Percentiles rank a stretch among this genome's conserved stretches.
Conservation (phyloP, 257 asterid species). For the Ehretia macrophylla region DNA sequence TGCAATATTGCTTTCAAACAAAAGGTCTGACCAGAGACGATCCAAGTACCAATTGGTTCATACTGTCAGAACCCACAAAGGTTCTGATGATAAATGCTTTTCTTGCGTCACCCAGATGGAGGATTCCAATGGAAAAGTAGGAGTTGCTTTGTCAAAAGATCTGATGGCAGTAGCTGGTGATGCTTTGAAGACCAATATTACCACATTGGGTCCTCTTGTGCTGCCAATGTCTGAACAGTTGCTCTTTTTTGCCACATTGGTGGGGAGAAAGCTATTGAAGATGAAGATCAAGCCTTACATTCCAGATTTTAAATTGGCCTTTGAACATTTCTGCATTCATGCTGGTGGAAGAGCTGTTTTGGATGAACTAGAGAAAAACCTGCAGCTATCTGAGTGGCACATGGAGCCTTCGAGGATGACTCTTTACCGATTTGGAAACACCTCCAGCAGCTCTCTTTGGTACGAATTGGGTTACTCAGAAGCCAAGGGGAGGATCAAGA, state of each 20-base stretch:
- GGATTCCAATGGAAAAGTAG: conserved; percentile 52
- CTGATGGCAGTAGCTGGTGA: conserved; percentile 83
- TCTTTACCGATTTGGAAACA: conserved; percentile 69
- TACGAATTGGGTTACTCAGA: conserved; percentile 64
- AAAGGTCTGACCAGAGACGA: conserved; percentile 49
- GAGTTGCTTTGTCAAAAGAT: conserved; percentile 64
- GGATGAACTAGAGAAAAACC: conserved; percentile 72
- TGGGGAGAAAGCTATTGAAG: conserved; percentile 53
- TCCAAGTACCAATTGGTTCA: conserved; percentile 65
- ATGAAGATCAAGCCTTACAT: conserved; percentile 73
- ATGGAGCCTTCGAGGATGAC: conserved; percentile 89
- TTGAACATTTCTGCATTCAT: conserved; percentile 83
- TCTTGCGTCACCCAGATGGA: conserved; percentile 69
- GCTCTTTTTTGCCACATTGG: conserved; percentile 62
- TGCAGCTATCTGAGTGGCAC: conserved; percentile 69
- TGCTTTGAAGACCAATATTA: conserved; percentile 65
- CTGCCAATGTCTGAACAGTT: conserved; percentile 75
- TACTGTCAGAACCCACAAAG: conserved; percentile 75
- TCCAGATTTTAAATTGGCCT: conserved; percentile 74
- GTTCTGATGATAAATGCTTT: conserved; percentile 61
- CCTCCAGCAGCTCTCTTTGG: conserved; percentile 87
- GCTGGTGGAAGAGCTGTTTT: conserved; percentile 87
- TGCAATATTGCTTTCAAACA: conserved; percentile 62
- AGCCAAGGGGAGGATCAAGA: conserved; percentile 74
- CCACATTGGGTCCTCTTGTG: conserved; percentile 74